phyloP scores from a whole-genome alignment of 768 basidiomycete genomes.

The Pholiota molesta region DNA sequence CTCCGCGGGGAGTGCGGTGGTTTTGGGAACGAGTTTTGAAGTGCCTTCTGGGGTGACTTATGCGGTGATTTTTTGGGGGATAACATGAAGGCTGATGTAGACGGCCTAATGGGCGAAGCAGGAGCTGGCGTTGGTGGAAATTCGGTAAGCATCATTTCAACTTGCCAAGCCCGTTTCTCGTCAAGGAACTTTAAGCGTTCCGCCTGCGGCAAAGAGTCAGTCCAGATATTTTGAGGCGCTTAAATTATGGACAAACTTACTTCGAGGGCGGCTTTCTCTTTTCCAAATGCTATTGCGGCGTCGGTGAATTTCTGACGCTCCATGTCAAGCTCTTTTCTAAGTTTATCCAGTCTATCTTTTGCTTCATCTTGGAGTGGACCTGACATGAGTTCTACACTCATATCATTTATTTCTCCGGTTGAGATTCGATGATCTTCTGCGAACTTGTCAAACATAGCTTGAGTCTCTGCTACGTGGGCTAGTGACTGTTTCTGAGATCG shows the following conservation, averaged over 20 bases:
- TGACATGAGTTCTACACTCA: constrained; percentile 56
- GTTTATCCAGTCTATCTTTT: constrained; percentile 51
- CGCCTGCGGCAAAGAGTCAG: constrained; percentile 42
- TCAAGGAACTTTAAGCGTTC: constrained; percentile 64
- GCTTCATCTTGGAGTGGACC: constrained; percentile 58
- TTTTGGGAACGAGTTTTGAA: constrained; percentile 35
- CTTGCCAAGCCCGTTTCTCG: constrained; percentile 77
- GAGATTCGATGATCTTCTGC: constrained; percentile 44
- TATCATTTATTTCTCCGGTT: constrained; percentile 39
- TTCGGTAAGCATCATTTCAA: constrained; percentile 62
- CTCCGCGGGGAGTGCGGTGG: constrained; percentile 19
- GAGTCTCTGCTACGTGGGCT: constrained; percentile 45
- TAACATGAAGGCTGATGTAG: constrained; percentile 16
- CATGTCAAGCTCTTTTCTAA: constrained; percentile 60
- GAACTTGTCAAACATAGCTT: constrained; percentile 59
- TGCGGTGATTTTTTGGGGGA: constrained; percentile 33
- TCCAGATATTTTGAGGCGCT: background rate
- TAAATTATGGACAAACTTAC: constrained; percentile 35
- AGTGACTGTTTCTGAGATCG: constrained; percentile 49
- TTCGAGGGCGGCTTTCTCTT: constrained; percentile 69
- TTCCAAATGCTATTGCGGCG: constrained; percentile 62
- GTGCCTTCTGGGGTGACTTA: constrained; percentile 38
- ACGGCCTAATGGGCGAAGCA: constrained; percentile 21
- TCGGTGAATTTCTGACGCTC: constrained; percentile 69
- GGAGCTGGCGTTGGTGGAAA: constrained; percentile 48